phyloP scores from a whole-genome alignment of 2,329 filamentous ascomycete species.

The Penicillium sp. region DNA sequence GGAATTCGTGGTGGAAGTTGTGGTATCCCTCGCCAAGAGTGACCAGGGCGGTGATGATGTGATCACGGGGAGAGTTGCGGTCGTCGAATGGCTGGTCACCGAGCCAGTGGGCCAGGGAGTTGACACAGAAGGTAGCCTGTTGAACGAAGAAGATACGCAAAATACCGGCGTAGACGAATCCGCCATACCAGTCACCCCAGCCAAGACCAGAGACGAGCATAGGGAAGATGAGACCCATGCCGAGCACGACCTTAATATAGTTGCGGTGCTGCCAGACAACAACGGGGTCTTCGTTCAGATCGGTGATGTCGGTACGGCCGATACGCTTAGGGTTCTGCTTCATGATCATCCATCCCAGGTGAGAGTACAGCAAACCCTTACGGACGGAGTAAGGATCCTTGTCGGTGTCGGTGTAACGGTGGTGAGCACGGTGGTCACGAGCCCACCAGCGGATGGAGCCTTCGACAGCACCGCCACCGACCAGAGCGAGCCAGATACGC shows the following conservation, averaged over 20 bases:
- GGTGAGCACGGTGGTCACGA: constrained; percentile 80
- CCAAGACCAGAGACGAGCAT: constrained; percentile 71
- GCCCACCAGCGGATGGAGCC: constrained; percentile 89
- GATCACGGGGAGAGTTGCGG: constrained; percentile 85
- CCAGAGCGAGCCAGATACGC: constrained; percentile 76
- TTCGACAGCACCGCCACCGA: constrained; percentile 79
- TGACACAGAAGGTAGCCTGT: constrained; percentile 91
- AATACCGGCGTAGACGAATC: constrained; percentile 81
- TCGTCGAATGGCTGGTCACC: constrained; percentile 91
- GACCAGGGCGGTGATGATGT: constrained; percentile 79
- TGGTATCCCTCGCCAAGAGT: constrained; percentile 89
- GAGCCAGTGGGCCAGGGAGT: constrained; percentile 86
- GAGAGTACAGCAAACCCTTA: constrained; percentile 81
- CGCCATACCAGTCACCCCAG: constrained; percentile 79
- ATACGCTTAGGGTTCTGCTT: constrained; percentile 90
- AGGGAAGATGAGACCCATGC: constrained; percentile 75
- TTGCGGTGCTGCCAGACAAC: constrained; percentile 86
- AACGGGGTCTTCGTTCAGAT: constrained; percentile 80
- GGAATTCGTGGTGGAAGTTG: constrained; percentile 96
- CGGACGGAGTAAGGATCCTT: constrained; percentile 90
- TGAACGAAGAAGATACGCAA: constrained; percentile 86
- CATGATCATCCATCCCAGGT: constrained; percentile 88
- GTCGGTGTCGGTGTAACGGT: constrained; percentile 88
- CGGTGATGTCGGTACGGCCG: constrained; percentile 82
- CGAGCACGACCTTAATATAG: constrained; percentile 75